Evolutionary conservation across 2,329 filamentous ascomycete species (phyloP), one percentile per base, ranked within the genome.

Genomic region (Tolypocladium endophyticum): DNA sequence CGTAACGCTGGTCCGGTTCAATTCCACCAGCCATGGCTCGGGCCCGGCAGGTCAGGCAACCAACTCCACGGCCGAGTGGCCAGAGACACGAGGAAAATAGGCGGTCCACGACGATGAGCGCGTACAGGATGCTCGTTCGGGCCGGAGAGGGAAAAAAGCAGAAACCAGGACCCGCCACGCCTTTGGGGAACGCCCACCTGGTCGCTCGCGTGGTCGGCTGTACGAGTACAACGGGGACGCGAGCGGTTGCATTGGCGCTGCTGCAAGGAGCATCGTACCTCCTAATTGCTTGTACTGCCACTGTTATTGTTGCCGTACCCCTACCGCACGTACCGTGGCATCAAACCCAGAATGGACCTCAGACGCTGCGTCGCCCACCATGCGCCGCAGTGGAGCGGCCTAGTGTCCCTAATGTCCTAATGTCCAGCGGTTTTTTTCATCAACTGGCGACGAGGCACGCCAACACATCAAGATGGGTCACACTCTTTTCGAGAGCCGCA

Each of bases 401-500:
- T 84, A 83, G 81, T 81, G 59, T 81, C 39, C 39, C 39, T n/a
- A 43, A 43, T 43, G 38, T 20, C 78, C 69, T 83, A 82, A 81
- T 81, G 59, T 81, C 79, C 68, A 80, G 78, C 79, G 77, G 75
- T 76, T 82, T 80, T 79, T 79, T 79, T 59, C 62, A 84, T 86
- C 82, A 86, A 92, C 87, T 93, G 89, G 89, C 83, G 83, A 85
- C 81, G 81, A 87, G 81, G 81, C 79, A 87, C 87, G 90, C 90
- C 91, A 95, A 82, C 90, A 88, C 91, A 95, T 92, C 90, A 89
- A 79, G 77, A 85, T 84, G 82, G 83, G 83, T 84, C 83, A 82
- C 82, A 84, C 81, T 81, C 75, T 69, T 66, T 64, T 69, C 63
- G 79, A 85, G 82, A 85, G 84, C 84, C 84, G 83, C 83, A 87